These are phyloP conservation scores for Pochonia chlamydosporia DNA, from an alignment of 2,329 filamentous ascomycete species.

Conservation along the genomic window DNA sequence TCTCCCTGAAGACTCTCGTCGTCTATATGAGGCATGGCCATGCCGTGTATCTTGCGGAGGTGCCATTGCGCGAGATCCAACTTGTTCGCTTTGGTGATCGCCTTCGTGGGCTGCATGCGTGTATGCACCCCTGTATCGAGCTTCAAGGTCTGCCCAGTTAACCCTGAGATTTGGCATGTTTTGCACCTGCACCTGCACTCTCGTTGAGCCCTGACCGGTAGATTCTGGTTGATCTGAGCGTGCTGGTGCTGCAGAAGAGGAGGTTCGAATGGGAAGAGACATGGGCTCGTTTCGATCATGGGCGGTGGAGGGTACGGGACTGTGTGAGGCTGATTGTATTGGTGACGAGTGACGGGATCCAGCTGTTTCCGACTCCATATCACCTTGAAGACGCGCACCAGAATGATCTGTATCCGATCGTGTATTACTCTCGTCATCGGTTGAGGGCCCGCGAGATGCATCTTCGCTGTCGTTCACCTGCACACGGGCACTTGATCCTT, in stretches of 20 bases:
- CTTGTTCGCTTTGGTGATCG: not conserved
- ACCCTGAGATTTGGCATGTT: not conserved
- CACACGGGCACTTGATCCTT: not conserved
- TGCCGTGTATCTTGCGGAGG: not conserved
- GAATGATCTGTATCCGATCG: not conserved
- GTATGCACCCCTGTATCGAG: not conserved
- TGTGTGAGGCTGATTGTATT: not conserved
- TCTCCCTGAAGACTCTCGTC: not conserved
- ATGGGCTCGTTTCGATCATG: not conserved
- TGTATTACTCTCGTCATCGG: not conserved
- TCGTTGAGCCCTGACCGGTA: not conserved
- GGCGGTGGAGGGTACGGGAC: not conserved
- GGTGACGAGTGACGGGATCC: not conserved
- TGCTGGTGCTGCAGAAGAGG: constrained; percentile 5
- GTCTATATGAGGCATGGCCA: not conserved
- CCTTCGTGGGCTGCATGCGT: not conserved
- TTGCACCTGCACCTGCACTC: not conserved
- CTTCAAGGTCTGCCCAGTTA: not conserved
- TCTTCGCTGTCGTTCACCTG: not conserved
- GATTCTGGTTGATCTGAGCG: not conserved
- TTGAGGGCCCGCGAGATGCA: not conserved
- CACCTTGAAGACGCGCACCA: not conserved
- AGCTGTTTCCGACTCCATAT: not conserved
- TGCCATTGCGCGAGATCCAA: not conserved
- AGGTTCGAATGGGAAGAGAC: constrained; percentile 12